phyloP scores from a whole-genome alignment of 2,329 filamentous ascomycete genomes.

The Periglandula ipomoeae region DNA sequence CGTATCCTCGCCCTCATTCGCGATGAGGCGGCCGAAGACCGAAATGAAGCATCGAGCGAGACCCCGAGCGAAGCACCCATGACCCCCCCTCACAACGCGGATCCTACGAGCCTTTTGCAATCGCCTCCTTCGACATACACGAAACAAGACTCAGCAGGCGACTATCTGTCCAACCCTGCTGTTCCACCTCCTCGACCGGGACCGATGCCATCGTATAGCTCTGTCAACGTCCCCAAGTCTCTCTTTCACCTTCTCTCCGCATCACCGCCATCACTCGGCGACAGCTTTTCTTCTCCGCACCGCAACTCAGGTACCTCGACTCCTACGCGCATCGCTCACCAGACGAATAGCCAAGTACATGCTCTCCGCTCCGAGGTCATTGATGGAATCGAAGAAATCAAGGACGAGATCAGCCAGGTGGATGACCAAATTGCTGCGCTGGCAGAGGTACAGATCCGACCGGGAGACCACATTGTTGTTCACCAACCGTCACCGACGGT shows the following conservation, averaged over 20 bases:
- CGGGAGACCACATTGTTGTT: conserved; percentile 85
- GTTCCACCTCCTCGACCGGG: conserved; percentile 42
- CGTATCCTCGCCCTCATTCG: conserved; percentile 84
- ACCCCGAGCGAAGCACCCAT: conserved; percentile 39
- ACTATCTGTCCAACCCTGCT: conserved; percentile 18
- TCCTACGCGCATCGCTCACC: conserved; percentile 28
- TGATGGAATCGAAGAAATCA: conserved; percentile 88
- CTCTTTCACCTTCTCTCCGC: conserved; percentile 85
- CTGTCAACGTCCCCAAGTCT: conserved; percentile 60
- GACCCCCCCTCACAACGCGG: conserved; percentile 31
- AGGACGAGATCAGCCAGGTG: conserved; percentile 87
- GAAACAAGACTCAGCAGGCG: conserved; percentile 25
- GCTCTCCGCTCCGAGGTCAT: conserved; percentile 85
- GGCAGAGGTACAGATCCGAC: conserved; percentile 85
- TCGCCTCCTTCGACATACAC: conserved; percentile 23
- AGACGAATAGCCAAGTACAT: conserved; percentile 41
- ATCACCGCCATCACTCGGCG: conserved; percentile 40
- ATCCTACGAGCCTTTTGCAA: conserved; percentile 19
- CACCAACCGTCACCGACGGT: conserved; percentile 80
- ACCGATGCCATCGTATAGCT: conserved; percentile 51
- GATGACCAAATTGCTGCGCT: conserved; percentile 88
- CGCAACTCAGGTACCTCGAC: conserved; percentile 41
- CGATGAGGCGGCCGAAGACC: conserved; percentile 78
- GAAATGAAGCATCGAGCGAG: conserved; percentile 55
- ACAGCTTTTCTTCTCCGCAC: conserved; percentile 33